Percentiles rank a stretch among this genome's conserved stretches.
Conservation (phyloP, 2,329 filamentous ascomycete species). For the Penicillium sumatraense region DNA sequence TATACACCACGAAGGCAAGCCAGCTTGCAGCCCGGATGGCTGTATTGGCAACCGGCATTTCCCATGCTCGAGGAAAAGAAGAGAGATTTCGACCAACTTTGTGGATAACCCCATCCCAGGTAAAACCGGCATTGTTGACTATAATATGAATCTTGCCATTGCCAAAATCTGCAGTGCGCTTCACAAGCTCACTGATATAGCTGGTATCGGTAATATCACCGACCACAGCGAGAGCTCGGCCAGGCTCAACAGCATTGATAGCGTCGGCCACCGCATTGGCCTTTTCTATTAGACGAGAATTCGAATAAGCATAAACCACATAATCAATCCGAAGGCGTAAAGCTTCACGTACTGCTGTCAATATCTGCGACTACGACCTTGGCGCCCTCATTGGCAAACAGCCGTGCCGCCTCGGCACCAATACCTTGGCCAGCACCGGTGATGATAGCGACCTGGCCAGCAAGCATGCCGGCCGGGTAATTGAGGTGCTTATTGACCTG, state of each 20-base stretch:
- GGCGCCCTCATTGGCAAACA: constrained; percentile 87
- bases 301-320: not conserved
- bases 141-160: constrained; percentile 87
- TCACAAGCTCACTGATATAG: constrained; percentile 74
- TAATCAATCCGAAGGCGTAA: not conserved
- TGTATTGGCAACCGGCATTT: not conserved
- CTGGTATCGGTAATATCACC: constrained; percentile 75
- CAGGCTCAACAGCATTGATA: constrained; percentile 68
- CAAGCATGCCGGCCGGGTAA: constrained; percentile 78
- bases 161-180: constrained; percentile 78
- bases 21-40: not conserved
- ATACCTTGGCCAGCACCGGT: constrained; percentile 88
- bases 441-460: constrained; percentile 82
- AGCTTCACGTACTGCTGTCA: constrained; percentile 62
- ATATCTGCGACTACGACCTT: constrained; percentile 85
- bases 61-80: not conserved
- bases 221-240: constrained; percentile 71
- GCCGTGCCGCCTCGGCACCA: constrained; percentile 77
- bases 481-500: constrained; percentile 81
- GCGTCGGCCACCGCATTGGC: constrained; percentile 67
- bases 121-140: constrained; percentile 90
- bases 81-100: constrained; percentile 55
- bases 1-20: not conserved
- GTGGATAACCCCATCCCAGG: constrained; percentile 91
- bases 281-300: constrained; percentile 60